Base-by-base conservation (phyloP, 2,329 filamentous ascomycete genomes). In the Immersiporthe knoxdaviesiana region DNA sequence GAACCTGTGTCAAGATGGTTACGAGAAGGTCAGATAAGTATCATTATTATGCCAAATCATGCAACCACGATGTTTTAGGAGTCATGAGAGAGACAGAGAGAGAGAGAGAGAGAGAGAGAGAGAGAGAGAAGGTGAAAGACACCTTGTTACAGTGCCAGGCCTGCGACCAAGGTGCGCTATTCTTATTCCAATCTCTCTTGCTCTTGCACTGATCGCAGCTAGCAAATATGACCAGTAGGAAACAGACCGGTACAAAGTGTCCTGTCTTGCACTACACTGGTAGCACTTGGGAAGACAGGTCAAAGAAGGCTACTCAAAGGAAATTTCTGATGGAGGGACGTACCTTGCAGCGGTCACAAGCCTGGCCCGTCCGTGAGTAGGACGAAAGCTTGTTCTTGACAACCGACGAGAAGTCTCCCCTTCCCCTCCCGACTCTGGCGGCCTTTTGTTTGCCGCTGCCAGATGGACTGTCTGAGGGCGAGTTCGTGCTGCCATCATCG, bases 311-410 rank as follows among this genome's bases (percentile, higher is more conserved):
- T n/a, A n/a, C n/a, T n/a, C n/a, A n/a, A n/a, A n/a, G n/a, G n/a
- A n/a, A n/a, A n/a, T n/a, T n/a, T n/a, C n/a, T n/a, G n/a, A n/a
- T n/a, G n/a, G n/a, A n/a, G n/a, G n/a, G n/a, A 70, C 84, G 74
- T 79, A 92, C 91, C 86, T 95, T 96, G 85, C 93, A 97, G 68
- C 93, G 86, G 80, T 97, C 93, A 84, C 93, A 97, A 41, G 93
- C 93, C 81, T 97, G 93, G 12, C 93, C 93, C 0, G 93, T 97
- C 68, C 86, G 82, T 27, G 85, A 86, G 72, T 87, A 87, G 3
- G 84, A 83, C 72, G 84, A 83, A 59, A 88, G 78, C 67, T 85
- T 84, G 75, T 79, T 85, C 80, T 87, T 87, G 72, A 88, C 84
- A 41, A 85, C 83, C 68, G 79, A 83, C 3, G 85, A 88, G 72